Percentiles rank a stretch among this genome's conserved stretches.
Evolutionary conservation across 2,329 filamentous ascomycete species (phyloP).

Genomic region (Epichloe brachyelytri): DNA sequence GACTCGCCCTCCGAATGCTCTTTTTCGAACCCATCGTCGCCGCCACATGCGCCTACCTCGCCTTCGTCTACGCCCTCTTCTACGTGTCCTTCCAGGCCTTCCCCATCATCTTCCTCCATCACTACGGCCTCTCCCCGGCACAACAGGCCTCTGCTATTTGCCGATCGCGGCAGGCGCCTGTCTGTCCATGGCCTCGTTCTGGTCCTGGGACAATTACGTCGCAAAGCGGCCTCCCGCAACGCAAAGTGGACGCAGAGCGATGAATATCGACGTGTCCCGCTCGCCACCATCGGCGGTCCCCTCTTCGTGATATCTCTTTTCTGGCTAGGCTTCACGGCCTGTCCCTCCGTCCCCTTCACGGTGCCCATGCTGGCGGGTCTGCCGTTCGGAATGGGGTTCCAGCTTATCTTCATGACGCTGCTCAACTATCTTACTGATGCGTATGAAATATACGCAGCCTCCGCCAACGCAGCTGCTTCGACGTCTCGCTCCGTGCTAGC

Average conservation of each 20-base stretch:
- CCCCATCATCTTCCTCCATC: constrained; percentile 50
- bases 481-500: constrained; percentile 90
- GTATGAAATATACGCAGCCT: constrained; percentile 55
- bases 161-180: constrained; percentile 52
- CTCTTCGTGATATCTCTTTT: constrained; percentile 44
- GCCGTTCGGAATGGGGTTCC: constrained; percentile 48
- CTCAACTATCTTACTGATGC: constrained; percentile 54
- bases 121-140: constrained; percentile 52
- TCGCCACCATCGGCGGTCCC: constrained; percentile 59
- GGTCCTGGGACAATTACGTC: constrained; percentile 51
- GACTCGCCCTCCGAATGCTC: constrained; percentile 59
- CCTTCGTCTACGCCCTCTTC: constrained; percentile 53
- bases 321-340: constrained; percentile 49
- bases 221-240: constrained; percentile 32
- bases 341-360: constrained; percentile 33
- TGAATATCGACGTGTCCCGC: constrained; percentile 56
- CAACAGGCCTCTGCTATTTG: constrained; percentile 55
- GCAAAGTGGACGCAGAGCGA: constrained; percentile 48
- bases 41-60: constrained; percentile 56
- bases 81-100: constrained; percentile 69
- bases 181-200: constrained; percentile 47
- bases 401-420: constrained; percentile 50
- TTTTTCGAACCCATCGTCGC: constrained; percentile 60
- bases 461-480: constrained; percentile 72
- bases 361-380: constrained; percentile 48